Conservation (phyloP, 2,329 filamentous ascomycete genomes). For the Claviceps fusiformis region DNA sequence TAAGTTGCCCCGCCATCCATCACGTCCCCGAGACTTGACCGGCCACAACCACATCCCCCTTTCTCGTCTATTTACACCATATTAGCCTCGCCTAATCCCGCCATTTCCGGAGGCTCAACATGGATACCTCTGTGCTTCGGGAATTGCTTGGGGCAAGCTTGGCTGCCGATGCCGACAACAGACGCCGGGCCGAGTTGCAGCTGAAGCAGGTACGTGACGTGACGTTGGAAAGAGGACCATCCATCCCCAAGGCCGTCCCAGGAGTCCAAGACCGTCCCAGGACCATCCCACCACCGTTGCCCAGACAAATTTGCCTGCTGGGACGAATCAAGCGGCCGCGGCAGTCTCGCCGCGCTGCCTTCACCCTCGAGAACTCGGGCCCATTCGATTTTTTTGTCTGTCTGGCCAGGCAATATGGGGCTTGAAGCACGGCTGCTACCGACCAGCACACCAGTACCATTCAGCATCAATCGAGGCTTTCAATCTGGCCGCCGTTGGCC, state of each 20-base stretch:
- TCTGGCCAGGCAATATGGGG: background rate
- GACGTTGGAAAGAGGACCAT: background rate
- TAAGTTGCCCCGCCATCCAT: slow-evolving; percentile 5
- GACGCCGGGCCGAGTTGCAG: slow-evolving; percentile 66
- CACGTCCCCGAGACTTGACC: slow-evolving; percentile 1
- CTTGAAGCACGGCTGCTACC: background rate
- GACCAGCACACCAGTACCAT: background rate
- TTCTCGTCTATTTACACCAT: background rate
- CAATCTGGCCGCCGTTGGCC: background rate
- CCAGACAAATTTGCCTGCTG: background rate
- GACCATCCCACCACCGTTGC: background rate
- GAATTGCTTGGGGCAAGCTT: slow-evolving; percentile 66
- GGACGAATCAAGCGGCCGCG: background rate
- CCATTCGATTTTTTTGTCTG: background rate
- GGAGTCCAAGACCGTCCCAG: background rate
- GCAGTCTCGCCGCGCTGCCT: background rate
- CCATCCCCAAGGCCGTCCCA: background rate
- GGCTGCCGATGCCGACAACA: slow-evolving; percentile 58
- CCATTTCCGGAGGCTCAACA: slow-evolving; percentile 20
- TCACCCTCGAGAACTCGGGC: background rate
- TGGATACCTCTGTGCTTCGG: slow-evolving; percentile 64
- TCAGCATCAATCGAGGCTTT: background rate
- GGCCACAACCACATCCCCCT: slow-evolving; percentile 1
- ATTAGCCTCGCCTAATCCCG: background rate
- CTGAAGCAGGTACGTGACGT: slow-evolving; percentile 56